Conservation (phyloP, 164 flowering plant genomes). For the Malania oleifera region DNA sequence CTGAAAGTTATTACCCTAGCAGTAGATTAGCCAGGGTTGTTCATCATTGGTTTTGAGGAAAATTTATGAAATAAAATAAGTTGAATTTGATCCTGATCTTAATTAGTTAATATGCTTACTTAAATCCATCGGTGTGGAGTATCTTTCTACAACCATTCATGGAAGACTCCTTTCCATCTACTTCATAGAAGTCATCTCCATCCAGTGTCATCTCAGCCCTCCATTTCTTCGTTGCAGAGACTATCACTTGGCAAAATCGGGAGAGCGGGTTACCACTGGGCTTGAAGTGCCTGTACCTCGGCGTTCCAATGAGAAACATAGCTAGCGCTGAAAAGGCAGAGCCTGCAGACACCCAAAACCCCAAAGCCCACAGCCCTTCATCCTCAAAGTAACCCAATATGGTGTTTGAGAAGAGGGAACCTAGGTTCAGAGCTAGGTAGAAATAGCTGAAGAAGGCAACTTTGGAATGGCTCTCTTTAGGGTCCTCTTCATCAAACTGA, state of each 20-base stretch:
- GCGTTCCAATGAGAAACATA: slow-evolving; percentile 65
- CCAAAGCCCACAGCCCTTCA: slow-evolving; percentile 80
- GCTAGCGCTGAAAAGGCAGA: slow-evolving; percentile 66
- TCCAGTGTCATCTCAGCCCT: slow-evolving; percentile 30
- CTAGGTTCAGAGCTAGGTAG: slow-evolving; percentile 84
- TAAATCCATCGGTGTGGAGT: slow-evolving; percentile 74
- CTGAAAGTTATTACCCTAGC: too few species aligned
- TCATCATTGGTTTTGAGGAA: neutral
- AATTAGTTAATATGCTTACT: slow-evolving; percentile 32
- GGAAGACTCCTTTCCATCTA: slow-evolving; percentile 34
- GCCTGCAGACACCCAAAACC: slow-evolving; percentile 73
- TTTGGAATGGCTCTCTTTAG: slow-evolving; percentile 57
- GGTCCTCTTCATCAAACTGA: slow-evolving; percentile 77
- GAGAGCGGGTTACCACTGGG: slow-evolving; percentile 81
- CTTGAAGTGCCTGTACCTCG: slow-evolving; percentile 71
- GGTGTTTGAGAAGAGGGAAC: slow-evolving; percentile 84
- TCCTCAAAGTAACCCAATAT: slow-evolving; percentile 76
- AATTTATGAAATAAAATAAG: too few species aligned
- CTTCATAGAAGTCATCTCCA: slow-evolving; percentile 45
- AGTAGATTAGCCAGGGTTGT: too few species aligned
- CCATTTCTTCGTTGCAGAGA: slow-evolving; percentile 69
- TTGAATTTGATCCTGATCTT: neutral
- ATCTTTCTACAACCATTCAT: slow-evolving; percentile 45
- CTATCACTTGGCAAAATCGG: slow-evolving; percentile 66
- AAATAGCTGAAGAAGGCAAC: slow-evolving; percentile 92